A percentile compares a stretch with the other conserved stretches of the same genome.
These are phyloP conservation scores for Wickerhamiella brachini DNA, from an alignment of 805 yeast species.

Conservation along the genomic window DNA sequence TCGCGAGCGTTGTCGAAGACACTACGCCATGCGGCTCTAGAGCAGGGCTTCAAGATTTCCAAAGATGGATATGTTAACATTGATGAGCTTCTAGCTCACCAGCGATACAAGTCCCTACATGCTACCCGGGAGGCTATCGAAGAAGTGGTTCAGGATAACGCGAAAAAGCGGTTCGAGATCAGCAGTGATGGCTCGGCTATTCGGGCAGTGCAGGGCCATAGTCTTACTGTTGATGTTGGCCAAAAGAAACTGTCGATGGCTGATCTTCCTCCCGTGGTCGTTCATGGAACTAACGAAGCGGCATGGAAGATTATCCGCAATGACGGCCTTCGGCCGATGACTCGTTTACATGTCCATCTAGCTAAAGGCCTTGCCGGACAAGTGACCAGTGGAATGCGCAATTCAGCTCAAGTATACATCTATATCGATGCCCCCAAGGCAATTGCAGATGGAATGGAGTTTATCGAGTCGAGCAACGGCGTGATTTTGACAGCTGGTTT, in stretches of 20 bases:
- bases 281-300: conserved; percentile 64
- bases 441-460: conserved; percentile 30
- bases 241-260: conserved; percentile 26
- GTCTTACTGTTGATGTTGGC: conserved; percentile 37
- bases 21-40: conserved; percentile 72
- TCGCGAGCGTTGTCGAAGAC: conserved; percentile 67
- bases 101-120: conserved; percentile 41
- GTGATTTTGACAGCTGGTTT: conserved; percentile 61
- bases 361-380: conserved; percentile 44
- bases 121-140: conserved; percentile 45
- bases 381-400: conserved; percentile 64
- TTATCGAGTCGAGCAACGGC: conserved; percentile 56
- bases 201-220: conserved; percentile 94
- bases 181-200: conserved; percentile 27
- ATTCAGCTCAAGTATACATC: conserved; percentile 41
- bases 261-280: conserved; percentile 40
- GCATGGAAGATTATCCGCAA: conserved; percentile 36
- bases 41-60: conserved; percentile 53
- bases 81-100: conserved; percentile 38
- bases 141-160: conserved; percentile 48
- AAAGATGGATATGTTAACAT: conserved; percentile 51
- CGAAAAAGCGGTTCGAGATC: conserved; percentile 57
- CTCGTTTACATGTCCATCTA: conserved; percentile 75
- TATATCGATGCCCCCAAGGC: conserved; percentile 45
- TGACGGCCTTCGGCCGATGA: conserved; percentile 55